Conservation (phyloP, 768 basidiomycete genomes). For the Tylopilus subfusipes region DNA sequence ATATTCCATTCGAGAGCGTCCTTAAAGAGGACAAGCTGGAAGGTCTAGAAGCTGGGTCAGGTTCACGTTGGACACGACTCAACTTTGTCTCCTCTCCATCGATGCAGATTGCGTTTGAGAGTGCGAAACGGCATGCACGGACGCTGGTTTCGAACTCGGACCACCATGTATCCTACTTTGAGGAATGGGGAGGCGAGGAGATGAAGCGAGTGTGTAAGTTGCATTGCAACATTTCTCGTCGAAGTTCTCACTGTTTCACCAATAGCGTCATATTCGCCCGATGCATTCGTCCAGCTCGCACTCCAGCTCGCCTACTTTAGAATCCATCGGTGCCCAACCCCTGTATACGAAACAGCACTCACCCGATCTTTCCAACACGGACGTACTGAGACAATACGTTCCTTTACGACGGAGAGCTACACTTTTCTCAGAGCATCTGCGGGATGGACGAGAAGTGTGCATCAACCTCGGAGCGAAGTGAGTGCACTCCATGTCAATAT, state of each 20-base stretch:
- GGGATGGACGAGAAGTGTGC: slow-evolving; percentile 13
- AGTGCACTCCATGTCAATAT: not conserved
- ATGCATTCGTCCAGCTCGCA: slow-evolving; percentile 88
- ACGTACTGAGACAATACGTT: slow-evolving; percentile 86
- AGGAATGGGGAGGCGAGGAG: slow-evolving; percentile 82
- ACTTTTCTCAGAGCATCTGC: slow-evolving; percentile 41
- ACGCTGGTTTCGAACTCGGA: slow-evolving; percentile 75
- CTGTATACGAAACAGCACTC: slow-evolving; percentile 90
- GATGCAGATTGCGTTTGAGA: slow-evolving; percentile 52
- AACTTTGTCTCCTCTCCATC: slow-evolving; percentile 72
- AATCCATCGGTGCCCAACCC: slow-evolving; percentile 70
- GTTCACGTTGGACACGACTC: slow-evolving; percentile 53
- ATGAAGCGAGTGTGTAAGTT: slow-evolving; percentile 69
- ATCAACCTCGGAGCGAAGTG: slow-evolving; percentile 8
- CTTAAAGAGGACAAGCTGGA: not conserved
- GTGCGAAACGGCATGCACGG: slow-evolving; percentile 55
- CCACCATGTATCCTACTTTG: slow-evolving; percentile 77
- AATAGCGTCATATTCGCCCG: slow-evolving; percentile 57
- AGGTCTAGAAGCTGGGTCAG: slow-evolving; percentile 8
- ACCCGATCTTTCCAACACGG: slow-evolving; percentile 85
- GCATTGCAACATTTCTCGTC: not conserved
- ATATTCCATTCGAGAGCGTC: slow-evolving; percentile 11
- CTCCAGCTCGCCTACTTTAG: slow-evolving; percentile 90
- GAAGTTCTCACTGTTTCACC: not conserved
- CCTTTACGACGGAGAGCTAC: slow-evolving; percentile 68